Evolutionary conservation across 2,329 filamentous ascomycete genomes (phyloP), one percentile per base, ranked within the genome.

Genomic region (Pseudopyricularia javanii): DNA sequence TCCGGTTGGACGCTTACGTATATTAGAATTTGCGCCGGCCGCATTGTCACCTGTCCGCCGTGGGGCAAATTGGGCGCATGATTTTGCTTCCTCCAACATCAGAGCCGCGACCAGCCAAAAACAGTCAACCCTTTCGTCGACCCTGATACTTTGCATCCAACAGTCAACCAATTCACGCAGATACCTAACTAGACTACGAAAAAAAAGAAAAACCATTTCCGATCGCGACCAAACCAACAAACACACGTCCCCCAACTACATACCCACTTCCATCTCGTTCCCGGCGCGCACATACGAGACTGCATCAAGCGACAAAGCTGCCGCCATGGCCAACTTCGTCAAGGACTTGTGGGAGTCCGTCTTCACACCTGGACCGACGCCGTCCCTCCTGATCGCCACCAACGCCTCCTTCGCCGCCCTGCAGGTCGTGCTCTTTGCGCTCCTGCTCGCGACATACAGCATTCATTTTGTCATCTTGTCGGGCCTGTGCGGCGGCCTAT

Each of bases 351-450:
- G 89, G 86, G 80, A 86, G 65, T 94, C 88, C 64, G 83, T 97
- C 74, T 96, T 97, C 77, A 93, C 86, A 5, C 88, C 91, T 1
- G 93, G 93, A 54, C 82, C 91, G 48, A 96, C 91, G 1, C 88
- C 88, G 14, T 87, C 88, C 49, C 82, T 98, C 58, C 78, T 97
- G 54, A 72, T 91, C 64, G 93, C 93, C 55, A 94, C 93, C 55
- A 97, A 98, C 70, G 82, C 76, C 64, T 85, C 88, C 56, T 98
- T 98, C 67, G 90, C 83, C 57, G 80, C 82, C 43, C 83, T 98
- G 17, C 93, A 97, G 68, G 55, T 86, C 56, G 75, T 95, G 43
- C 83, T 97, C 59, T 69, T 88, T 58, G 68, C 71, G 52, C 85
- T 98, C 56, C 79, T 97, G 51, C 56, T 89, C 59, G 84, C 82